Percentiles rank a stretch among this genome's conserved stretches.
Evolutionary conservation across 495 filamentous ascomycete genomes (phyloP).

Genomic region (Talaromyces ruber): DNA sequence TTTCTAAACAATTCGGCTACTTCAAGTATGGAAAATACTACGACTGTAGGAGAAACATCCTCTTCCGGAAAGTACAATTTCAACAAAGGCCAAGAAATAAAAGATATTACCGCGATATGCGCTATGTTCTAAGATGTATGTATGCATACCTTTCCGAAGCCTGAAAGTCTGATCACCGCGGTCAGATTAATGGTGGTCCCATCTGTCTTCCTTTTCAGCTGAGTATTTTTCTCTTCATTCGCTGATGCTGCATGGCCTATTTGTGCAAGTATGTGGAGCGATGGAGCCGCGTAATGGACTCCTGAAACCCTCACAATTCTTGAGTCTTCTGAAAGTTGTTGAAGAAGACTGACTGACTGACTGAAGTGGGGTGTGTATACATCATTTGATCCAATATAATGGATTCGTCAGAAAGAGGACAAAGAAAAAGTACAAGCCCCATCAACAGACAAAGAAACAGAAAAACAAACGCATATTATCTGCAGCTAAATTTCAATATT

Average conservation of each 20-base stretch:
- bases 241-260: background rate
- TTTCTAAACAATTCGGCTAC: background rate
- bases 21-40: background rate
- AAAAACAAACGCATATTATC: background rate
- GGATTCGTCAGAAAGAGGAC: background rate
- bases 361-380: background rate
- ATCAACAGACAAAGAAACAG: background rate
- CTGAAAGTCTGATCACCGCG: background rate
- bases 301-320: background rate
- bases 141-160: background rate
- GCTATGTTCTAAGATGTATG: background rate
- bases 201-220: background rate
- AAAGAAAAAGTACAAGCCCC: background rate
- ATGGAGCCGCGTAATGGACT: background rate
- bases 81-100: background rate
- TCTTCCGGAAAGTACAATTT: background rate
- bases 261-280: background rate
- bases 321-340: background rate
- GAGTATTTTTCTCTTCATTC: background rate
- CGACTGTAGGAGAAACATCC: background rate
- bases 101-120: background rate
- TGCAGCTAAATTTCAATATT: background rate
- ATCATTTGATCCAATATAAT: no score
- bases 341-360: background rate
- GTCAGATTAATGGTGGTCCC: background rate